Evolutionary conservation across 202 grass and related monocot species (phyloP).

Genomic region (Brachypodium distachyon): DNA sequence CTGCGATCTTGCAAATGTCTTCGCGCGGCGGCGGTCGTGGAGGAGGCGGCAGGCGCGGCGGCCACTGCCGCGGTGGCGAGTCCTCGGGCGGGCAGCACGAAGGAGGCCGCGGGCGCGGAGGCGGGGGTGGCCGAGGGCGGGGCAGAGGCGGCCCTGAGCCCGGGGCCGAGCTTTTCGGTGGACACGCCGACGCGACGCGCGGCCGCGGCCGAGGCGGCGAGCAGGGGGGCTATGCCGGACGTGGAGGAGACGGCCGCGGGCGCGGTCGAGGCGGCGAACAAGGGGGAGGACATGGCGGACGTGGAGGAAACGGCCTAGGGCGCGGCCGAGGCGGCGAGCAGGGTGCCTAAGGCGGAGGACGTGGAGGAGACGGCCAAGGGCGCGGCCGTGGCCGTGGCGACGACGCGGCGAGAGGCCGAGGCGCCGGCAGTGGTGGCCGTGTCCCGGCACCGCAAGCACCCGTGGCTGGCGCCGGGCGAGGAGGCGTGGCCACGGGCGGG

Average conservation of each 20-base stretch:
- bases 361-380: no score
- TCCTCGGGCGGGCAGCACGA: not conserved
- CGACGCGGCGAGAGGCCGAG: no score
- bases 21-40: not conserved
- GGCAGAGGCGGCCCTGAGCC: not conserved
- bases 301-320: not conserved
- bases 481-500: no score
- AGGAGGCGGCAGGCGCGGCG: not conserved
- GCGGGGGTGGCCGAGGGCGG: not conserved
- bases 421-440: not conserved
- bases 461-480: no score
- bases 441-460: no score
- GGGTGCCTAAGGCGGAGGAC: no score
- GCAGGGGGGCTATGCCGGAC: not conserved
- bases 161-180: not conserved
- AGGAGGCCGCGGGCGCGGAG: not conserved
- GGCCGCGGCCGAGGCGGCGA: not conserved
- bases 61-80: not conserved
- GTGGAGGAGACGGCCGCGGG: not conserved
- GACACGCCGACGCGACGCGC: not conserved
- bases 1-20: not conserved
- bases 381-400: no score
- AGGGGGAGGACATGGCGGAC: not conserved
- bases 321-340: not conserved
- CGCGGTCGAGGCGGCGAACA: not conserved